Evolutionary conservation across 192 early-diverging fungal genomes (phyloP), one percentile per base, ranked within the genome.

Genomic region (Paraglomus occultum): DNA sequence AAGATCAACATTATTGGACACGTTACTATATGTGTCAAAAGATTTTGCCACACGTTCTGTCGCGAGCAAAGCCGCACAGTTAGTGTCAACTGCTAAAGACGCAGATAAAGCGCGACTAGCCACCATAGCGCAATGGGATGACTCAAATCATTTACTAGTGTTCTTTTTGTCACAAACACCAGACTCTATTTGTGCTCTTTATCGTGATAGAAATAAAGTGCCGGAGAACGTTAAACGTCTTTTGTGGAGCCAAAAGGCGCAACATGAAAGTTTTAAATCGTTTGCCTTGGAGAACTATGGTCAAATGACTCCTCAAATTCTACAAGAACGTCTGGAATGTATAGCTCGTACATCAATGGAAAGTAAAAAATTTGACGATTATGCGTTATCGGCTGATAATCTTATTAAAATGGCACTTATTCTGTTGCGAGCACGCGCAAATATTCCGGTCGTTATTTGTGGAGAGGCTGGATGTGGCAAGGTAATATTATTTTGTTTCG

Each of bases 401-500:
- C 47, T 70, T 39, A 14, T 70, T 18, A 70, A 70, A 17, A 70
- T 70, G 68, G 68, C 68, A 12, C 39, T 70, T 14, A 70, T 70
- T 39, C 39, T 70, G 7, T 47, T 70, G n/a, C 47, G 68, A 38
- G 47, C 68, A 14, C 38, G 68, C 15, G 68, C 68, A 45, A 70
- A 61, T 55, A 61, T 70, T 43, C 68, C 68, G n/a, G 68, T 70
- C 15, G 59, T 70, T 17, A 12, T 70, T 20, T 70, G 68, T 22
- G 68, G 68, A 10, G 55, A 58, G n/a, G 68, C 68, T 7, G 68
- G 68, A 60, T 70, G 68, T 20, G 68, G 68, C 23, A 70, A 70
- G 68, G 68, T 70, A 45, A 68, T 51, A 51, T 54, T 67, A 39
- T 45, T 38, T 22, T 18, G 5, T 20, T 50, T 6, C 15, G 51